These are phyloP conservation scores for Pichia membranifaciens DNA, from an alignment of 805 yeast species.

Conservation along the genomic window DNA sequence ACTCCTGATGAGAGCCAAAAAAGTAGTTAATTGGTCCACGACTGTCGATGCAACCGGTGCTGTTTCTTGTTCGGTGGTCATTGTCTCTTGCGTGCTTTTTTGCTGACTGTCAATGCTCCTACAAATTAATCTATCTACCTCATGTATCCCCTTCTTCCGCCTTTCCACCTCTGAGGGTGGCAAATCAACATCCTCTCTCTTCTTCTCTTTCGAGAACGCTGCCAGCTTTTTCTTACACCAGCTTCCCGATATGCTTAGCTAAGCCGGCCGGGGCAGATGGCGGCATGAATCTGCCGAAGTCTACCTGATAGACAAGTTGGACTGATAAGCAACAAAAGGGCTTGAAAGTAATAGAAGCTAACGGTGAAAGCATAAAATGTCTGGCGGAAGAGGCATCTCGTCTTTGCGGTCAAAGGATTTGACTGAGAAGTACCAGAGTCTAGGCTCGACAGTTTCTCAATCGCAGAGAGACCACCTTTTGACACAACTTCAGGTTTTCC, in stretches of 20 bases:
- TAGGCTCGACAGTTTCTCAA: slow-evolving; percentile 46
- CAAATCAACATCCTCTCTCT: slow-evolving; percentile 2
- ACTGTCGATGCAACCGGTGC: slow-evolving; percentile 1
- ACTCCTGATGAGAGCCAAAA: slow-evolving; percentile 24
- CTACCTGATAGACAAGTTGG: too few relatives aligned
- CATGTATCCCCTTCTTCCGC: not conserved
- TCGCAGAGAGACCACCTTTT: slow-evolving; percentile 55
- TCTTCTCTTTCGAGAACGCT: not conserved
- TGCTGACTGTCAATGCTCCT: not conserved
- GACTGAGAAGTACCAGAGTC: slow-evolving; percentile 37
- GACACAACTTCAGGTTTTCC: slow-evolving; percentile 72
- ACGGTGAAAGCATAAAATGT: too few relatives aligned
- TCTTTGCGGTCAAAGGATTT: slow-evolving; percentile 23
- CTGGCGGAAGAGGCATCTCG: slow-evolving; percentile 26
- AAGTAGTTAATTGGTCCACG: slow-evolving; percentile 2
- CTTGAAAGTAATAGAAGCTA: too few relatives aligned
- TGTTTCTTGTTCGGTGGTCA: slow-evolving; percentile 9
- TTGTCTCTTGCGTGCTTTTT: not conserved
- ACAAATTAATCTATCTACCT: too few relatives aligned
- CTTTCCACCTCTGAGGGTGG: slow-evolving; percentile 4
- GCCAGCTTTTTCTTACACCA: not conserved
- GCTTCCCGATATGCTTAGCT: too few relatives aligned
- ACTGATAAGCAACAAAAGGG: too few relatives aligned
- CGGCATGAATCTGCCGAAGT: too few relatives aligned
- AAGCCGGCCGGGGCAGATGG: too few relatives aligned